Conservation (phyloP, 371 early-diverging fungal genomes). For the Mortierella sp. region DNA sequence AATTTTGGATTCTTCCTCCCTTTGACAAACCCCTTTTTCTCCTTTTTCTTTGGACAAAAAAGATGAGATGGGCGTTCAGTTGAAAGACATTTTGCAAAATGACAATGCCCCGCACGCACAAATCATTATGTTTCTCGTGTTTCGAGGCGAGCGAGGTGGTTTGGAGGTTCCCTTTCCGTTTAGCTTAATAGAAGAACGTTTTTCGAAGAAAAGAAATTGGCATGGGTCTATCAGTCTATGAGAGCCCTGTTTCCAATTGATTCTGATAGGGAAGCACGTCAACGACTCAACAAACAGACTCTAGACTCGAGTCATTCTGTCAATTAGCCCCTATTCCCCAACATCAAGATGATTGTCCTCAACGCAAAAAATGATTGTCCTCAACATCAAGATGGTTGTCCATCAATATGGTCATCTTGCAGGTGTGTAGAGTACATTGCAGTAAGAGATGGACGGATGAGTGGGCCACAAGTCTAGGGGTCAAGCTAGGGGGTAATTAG, state of each 20-base stretch:
- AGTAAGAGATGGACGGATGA: no score
- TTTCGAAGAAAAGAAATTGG: background rate
- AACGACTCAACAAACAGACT: no score
- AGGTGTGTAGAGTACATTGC: no score
- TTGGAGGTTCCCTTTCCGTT: background rate
- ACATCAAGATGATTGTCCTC: background rate
- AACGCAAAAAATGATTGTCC: no score
- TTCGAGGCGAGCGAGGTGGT: background rate
- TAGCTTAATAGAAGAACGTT: background rate
- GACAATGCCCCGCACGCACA: background rate
- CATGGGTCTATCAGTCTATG: no score
- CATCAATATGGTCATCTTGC: background rate
- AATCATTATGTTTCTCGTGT: background rate
- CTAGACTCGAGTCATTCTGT: no score
- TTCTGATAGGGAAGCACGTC: no score
- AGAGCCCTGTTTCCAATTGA: no score
- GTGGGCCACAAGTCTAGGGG: background rate
- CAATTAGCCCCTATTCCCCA: no score
- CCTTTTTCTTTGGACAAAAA: background rate
- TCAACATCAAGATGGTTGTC: background rate
- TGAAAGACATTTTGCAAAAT: background rate
- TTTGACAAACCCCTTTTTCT: background rate
- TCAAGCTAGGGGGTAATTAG: background rate
- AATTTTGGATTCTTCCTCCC: background rate
- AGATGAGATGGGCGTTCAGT: constrained; percentile 5